Evolutionary conservation across 177 flowering plant genomes (phyloP), one percentile per base, ranked within the genome.

Genomic region (Vitis hybrid): DNA sequence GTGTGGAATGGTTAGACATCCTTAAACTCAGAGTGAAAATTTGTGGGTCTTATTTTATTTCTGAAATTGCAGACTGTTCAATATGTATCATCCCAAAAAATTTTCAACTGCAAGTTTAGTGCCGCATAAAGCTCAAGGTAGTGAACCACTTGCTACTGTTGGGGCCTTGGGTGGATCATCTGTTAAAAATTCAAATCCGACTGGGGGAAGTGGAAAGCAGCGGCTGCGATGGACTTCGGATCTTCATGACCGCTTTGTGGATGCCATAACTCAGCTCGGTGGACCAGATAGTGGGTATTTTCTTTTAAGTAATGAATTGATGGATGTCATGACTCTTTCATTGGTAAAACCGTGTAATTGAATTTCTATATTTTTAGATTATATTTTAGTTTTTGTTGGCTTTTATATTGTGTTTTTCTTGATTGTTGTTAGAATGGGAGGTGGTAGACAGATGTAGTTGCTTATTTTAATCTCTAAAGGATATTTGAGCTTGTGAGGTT

Each of bases 251-350:
- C 84, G 92, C 44, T 88, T 88, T 79, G 90, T 86, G 50, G 89
- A 88, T 70, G 92, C 92, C 18, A 88, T 88, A 66, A 74, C 89
- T 1, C 92, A 88, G 65, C 92, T 88, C 4, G 92, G 92, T 65
- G 92, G 92, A 83, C 92, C 92, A 74, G 92, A 88, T 72, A 81
- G 90, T 86, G 86, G 83, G 90, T 86, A 82, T 80, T 69, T 80
- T 73, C 69, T 64, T 70, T 66, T 31, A 66, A 38, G 64, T 61
- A 31, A 22, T 31, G 10, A 22, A 22, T 13, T 14, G 0, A 38
- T 5, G 47, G 47, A 38, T 38, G 47, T 4, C 47, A 38, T 38
- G 47, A 8, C 9, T 38, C 8, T 38, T 38, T 38, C 47, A 38
- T 38, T 38, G 7, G 47, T 38, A 38, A 28, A 38, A 38, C 47